Conservation (phyloP, 805 yeast genomes). For the Kodamaea leandrae region DNA sequence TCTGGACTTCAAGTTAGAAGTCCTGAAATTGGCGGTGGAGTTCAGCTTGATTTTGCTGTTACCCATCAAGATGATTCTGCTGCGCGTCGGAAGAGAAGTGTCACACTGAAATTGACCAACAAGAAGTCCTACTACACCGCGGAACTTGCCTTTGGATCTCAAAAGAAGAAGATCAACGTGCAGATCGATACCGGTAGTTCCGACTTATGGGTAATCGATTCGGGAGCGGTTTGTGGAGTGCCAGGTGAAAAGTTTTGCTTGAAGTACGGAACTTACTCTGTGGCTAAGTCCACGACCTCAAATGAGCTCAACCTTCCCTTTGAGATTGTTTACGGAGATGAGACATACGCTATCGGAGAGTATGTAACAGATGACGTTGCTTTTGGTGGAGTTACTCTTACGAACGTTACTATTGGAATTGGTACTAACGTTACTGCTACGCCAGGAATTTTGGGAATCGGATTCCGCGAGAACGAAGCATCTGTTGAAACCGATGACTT, state of each 20-base stretch:
- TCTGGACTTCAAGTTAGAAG: neutral
- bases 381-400: slow-evolving; percentile 3
- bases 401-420: slow-evolving; percentile 2
- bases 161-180: slow-evolving; percentile 8
- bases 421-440: slow-evolving; percentile 1
- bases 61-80: neutral
- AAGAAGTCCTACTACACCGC: slow-evolving; percentile 1
- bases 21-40: slow-evolving; percentile 5
- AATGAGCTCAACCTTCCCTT: slow-evolving; percentile 6
- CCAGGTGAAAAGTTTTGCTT: slow-evolving; percentile 1
- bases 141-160: slow-evolving; percentile 9
- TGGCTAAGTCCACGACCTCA: slow-evolving; percentile 8
- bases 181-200: slow-evolving; percentile 13
- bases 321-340: slow-evolving; percentile 4
- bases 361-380: slow-evolving; percentile 5
- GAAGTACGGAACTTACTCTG: slow-evolving; percentile 9
- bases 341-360: slow-evolving; percentile 4
- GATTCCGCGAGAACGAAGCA: slow-evolving; percentile 7
- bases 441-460: slow-evolving; percentile 9
- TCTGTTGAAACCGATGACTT: neutral
- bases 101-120: slow-evolving; percentile 5
- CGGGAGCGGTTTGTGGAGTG: slow-evolving; percentile 1
- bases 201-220: slow-evolving; percentile 13
- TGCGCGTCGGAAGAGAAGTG: neutral
- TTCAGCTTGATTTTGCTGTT: slow-evolving; percentile 6